These are phyloP conservation scores for Exophiala spinifera DNA, from an alignment of 2,329 filamentous ascomycete genomes.

Conservation along the genomic window DNA sequence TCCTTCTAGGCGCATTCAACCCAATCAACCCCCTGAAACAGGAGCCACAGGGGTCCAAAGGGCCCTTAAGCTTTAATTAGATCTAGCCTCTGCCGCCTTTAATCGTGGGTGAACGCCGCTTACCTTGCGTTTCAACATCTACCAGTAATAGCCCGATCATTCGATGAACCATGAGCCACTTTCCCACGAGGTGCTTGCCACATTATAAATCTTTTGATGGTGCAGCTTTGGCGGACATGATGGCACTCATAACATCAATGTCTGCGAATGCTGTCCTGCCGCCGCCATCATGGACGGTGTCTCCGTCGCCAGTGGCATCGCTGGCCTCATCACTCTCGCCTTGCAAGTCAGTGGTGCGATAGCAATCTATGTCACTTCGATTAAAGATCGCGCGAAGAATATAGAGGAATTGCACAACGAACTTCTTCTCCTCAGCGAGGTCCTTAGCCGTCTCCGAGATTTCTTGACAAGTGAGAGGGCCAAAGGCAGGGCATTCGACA, in stretches of 20 bases:
- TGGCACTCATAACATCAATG: conserved; percentile 5
- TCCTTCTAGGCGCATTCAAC: too few relatives aligned
- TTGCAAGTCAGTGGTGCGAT: conserved; percentile 21
- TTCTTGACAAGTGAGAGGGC: conserved; percentile 21
- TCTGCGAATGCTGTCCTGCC: neutral
- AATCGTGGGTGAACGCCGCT: neutral
- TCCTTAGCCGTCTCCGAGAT: conserved; percentile 24
- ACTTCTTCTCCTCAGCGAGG: conserved; percentile 22
- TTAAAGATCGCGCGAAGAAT: conserved; percentile 27
- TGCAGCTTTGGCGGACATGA: neutral
- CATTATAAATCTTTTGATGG: conserved; percentile 6
- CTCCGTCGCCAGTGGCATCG: conserved; percentile 25
- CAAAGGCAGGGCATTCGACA: conserved; percentile 17
- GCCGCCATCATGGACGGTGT: conserved; percentile 19
- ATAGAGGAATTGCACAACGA: conserved; percentile 26
- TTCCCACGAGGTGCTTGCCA: neutral
- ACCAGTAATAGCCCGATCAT: too few relatives aligned
- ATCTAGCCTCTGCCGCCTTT: neutral
- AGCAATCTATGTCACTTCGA: conserved; percentile 21
- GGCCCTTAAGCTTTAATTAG: too few relatives aligned
- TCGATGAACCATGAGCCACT: too few relatives aligned
- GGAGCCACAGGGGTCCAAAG: neutral
- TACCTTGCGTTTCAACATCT: too few relatives aligned
- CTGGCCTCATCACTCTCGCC: conserved; percentile 25
- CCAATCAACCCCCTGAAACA: too few relatives aligned